Percentiles rank a stretch among this genome's conserved stretches.
phyloP scores from a whole-genome alignment of 805 yeast species.

The Suhomyces vadensis region DNA sequence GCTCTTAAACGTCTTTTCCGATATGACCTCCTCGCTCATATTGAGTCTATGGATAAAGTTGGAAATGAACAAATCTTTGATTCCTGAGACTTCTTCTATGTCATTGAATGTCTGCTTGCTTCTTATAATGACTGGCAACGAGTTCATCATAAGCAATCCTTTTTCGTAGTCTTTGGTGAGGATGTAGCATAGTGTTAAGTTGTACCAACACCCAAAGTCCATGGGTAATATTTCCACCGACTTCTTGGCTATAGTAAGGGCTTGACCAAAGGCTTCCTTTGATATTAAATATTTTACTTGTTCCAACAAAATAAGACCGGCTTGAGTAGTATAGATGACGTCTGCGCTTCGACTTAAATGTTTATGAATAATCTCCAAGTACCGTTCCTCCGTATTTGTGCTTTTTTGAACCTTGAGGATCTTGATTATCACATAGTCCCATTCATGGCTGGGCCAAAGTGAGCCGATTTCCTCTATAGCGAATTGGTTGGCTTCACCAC shows the following conservation, averaged over 20 bases:
- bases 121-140: slow-evolving; percentile 58
- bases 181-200: slow-evolving; percentile 60
- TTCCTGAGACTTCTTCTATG: slow-evolving; percentile 22
- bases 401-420: slow-evolving; percentile 25
- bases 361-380: slow-evolving; percentile 23
- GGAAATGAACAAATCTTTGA: slow-evolving; percentile 26
- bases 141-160: slow-evolving; percentile 69
- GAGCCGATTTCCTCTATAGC: slow-evolving; percentile 41
- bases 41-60: slow-evolving; percentile 21
- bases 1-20: slow-evolving; percentile 27
- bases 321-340: slow-evolving; percentile 40
- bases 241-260: slow-evolving; percentile 56
- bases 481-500: slow-evolving; percentile 23
- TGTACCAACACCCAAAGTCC: slow-evolving; percentile 73
- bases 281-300: slow-evolving; percentile 65
- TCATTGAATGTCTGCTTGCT: slow-evolving; percentile 10
- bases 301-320: slow-evolving; percentile 56
- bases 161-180: slow-evolving; percentile 52
- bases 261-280: slow-evolving; percentile 54
- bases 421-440: slow-evolving; percentile 26
- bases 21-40: slow-evolving; percentile 25
- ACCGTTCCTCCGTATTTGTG: slow-evolving; percentile 23
- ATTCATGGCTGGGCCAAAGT: slow-evolving; percentile 18
- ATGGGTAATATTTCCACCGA: slow-evolving; percentile 72
- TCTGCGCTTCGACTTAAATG: slow-evolving; percentile 12